A percentile compares a stretch with the other conserved stretches of the same genome.
These are phyloP conservation scores for Hemisphaericaspora subhashii DNA, from an alignment of 1,139 yeast genomes.

Conservation along the genomic window DNA sequence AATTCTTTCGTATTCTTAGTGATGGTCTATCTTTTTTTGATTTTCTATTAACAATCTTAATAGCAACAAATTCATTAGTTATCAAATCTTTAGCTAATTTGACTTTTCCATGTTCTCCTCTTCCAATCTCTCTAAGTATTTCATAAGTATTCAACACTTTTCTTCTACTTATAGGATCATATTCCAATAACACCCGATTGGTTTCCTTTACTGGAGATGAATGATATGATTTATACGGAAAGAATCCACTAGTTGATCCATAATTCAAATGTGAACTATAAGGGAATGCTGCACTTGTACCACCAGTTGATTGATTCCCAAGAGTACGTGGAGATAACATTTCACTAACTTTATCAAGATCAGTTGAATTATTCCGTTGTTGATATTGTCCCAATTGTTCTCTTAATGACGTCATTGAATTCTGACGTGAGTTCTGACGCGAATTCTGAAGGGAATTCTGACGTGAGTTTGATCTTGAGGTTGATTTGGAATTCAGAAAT, in stretches of 20 bases:
- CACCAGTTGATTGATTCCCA: neutral
- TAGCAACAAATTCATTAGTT: constrained; percentile 78
- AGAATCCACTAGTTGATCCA: neutral
- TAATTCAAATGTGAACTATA: neutral
- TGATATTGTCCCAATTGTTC: constrained; percentile 5
- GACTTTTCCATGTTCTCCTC: constrained; percentile 97
- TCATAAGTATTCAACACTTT: constrained; percentile 90
- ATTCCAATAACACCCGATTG: constrained; percentile 73
- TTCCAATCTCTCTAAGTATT: constrained; percentile 81
- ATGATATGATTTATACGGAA: constrained; percentile 10
- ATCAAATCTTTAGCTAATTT: constrained; percentile 80
- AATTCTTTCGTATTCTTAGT: constrained; percentile 45
- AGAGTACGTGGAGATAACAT: constrained; percentile 2
- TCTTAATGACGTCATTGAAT: constrained; percentile 17
- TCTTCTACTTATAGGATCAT: constrained; percentile 83
- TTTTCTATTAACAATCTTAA: constrained; percentile 84
- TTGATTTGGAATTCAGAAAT: constrained; percentile 11
- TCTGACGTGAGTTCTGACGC: constrained; percentile 15
- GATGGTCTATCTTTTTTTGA: constrained; percentile 55
- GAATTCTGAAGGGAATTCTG: constrained; percentile 14
- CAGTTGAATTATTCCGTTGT: neutral
- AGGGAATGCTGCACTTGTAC: neutral
- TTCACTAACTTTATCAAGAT: constrained; percentile 2
- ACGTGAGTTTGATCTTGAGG: constrained; percentile 15
- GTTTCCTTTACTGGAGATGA: constrained; percentile 71